These are phyloP conservation scores for Lonicera japonica DNA, from an alignment of 129 eudicot species.

Conservation along the genomic window DNA sequence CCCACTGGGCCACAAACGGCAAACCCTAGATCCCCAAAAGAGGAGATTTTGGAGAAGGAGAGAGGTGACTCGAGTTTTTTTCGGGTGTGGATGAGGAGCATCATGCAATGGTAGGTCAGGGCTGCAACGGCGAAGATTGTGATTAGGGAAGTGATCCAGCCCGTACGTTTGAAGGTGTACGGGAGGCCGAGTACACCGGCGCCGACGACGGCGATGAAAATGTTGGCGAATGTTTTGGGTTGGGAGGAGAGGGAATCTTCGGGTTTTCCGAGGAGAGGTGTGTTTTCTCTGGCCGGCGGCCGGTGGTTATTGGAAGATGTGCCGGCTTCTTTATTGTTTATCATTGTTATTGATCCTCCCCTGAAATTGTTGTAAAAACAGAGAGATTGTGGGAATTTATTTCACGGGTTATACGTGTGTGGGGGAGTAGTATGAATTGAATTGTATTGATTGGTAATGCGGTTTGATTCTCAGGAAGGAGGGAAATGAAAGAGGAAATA, in stretches of 20 bases:
- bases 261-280: conserved; percentile 38
- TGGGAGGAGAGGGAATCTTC: conserved; percentile 48
- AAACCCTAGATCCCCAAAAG: conserved; percentile 58
- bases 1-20: conserved; percentile 59
- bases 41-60: conserved; percentile 29
- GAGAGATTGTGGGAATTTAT: too few species aligned
- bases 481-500: too few species aligned
- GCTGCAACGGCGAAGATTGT: conserved; percentile 40
- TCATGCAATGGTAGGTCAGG: conserved; percentile 64
- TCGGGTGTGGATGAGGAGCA: conserved; percentile 43
- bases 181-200: conserved; percentile 90
- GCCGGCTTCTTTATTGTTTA: background rate
- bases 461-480: too few species aligned
- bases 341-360: background rate
- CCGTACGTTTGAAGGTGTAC: conserved; percentile 69
- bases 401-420: too few species aligned
- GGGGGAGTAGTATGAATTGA: too few species aligned
- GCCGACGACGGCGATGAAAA: conserved; percentile 76
- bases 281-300: conserved; percentile 29
- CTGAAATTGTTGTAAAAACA: too few species aligned
- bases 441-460: too few species aligned
- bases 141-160: conserved; percentile 55
- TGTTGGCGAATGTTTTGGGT: conserved; percentile 74
- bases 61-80: conserved; percentile 39
- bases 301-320: conserved; percentile 14